A percentile compares a stretch with the other conserved stretches of the same genome.
phyloP scores from a whole-genome alignment of 2,329 filamentous ascomycete genomes.

The Simplicillium sp. region DNA sequence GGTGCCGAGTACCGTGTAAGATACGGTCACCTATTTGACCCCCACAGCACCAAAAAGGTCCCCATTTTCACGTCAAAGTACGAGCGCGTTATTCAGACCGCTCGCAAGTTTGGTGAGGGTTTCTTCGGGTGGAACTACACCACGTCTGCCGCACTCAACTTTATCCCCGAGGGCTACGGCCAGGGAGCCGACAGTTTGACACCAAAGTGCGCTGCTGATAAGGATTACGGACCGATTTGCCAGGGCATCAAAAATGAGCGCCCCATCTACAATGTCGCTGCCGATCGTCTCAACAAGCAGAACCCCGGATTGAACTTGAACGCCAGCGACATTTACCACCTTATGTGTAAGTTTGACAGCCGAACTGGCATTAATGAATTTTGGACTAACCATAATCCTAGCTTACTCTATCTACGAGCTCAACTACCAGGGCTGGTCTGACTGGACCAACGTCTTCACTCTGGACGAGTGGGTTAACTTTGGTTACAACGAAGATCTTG shows the following conservation, averaged over 20 bases:
- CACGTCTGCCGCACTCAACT: not conserved
- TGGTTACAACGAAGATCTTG: not conserved
- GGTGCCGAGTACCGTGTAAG: not conserved
- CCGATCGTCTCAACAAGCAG: not conserved
- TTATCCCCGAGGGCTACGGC: not conserved
- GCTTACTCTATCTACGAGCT: not conserved
- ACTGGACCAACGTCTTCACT: not conserved
- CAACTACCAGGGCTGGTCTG: not conserved
- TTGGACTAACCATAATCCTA: not conserved
- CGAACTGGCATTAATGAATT: not conserved
- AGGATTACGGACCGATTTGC: not conserved
- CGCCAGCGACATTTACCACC: not conserved
- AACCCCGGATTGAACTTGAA: not conserved
- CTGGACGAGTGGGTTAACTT: not conserved
- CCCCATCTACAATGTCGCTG: too few relatives aligned
- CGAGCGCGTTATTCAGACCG: not conserved
- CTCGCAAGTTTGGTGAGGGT: not conserved
- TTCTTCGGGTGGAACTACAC: not conserved
- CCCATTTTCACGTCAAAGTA: not conserved
- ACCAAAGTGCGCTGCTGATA: not conserved
- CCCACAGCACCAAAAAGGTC: not conserved
- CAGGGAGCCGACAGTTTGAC: not conserved
- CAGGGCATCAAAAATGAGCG: too few relatives aligned
- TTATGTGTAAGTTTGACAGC: not conserved
- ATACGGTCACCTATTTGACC: not conserved